These are phyloP conservation scores for Glomus cerebriforme DNA, from an alignment of 192 early-diverging fungal species.

Conservation along the genomic window DNA sequence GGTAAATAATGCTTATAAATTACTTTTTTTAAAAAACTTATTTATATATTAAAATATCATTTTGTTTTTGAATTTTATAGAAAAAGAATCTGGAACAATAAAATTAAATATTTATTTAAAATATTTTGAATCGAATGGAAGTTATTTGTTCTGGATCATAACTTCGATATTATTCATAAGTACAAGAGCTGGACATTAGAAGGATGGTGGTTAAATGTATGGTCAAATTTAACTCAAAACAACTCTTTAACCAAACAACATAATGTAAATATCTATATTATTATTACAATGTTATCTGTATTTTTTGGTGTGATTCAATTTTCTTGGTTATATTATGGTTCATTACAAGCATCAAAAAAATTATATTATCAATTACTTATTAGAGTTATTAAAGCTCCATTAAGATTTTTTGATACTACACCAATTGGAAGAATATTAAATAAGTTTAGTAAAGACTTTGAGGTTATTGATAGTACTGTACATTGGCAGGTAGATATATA, in stretches of 20 bases:
- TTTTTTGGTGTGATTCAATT: slow-evolving; percentile 41
- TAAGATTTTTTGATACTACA: slow-evolving; percentile 89
- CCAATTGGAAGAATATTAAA: slow-evolving; percentile 84
- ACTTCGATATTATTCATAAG: slow-evolving; percentile 47
- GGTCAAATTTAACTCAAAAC: not conserved
- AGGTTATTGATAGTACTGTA: slow-evolving; percentile 75
- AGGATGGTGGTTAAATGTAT: slow-evolving; percentile 33
- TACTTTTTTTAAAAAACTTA: too few species aligned
- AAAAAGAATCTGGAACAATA: slow-evolving; percentile 79
- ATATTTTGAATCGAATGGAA: slow-evolving; percentile 74
- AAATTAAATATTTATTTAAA: slow-evolving; percentile 70
- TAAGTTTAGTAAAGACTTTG: slow-evolving; percentile 86
- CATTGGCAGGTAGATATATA: slow-evolving; percentile 31
- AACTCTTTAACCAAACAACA: not conserved
- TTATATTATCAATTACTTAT: slow-evolving; percentile 59
- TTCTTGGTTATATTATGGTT: slow-evolving; percentile 47
- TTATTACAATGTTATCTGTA: slow-evolving; percentile 53
- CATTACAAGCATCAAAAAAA: slow-evolving; percentile 56
- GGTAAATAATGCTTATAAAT: not conserved
- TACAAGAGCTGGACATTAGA: slow-evolving; percentile 45
- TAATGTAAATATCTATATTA: slow-evolving; percentile 60
- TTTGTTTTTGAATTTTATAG: slow-evolving; percentile 31
- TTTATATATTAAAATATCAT: too few species aligned
- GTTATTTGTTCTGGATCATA: slow-evolving; percentile 62
- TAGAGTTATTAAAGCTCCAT: slow-evolving; percentile 65